Evolutionary conservation across 2,329 filamentous ascomycete genomes (phyloP).

Genomic region (Phialocephala subalpina): DNA sequence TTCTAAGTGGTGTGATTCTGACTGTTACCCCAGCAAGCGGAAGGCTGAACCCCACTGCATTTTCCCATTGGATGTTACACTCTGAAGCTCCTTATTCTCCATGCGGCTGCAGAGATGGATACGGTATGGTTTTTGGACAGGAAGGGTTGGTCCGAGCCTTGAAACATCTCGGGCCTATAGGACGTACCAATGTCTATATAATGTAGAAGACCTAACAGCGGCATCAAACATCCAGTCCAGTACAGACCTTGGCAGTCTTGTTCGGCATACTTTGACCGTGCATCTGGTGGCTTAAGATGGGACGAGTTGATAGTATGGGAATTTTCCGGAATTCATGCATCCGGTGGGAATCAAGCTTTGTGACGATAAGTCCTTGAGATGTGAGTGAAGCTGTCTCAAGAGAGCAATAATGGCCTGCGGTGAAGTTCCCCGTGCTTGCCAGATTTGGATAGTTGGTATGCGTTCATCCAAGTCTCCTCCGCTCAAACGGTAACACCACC

Average conservation of each 20-base stretch:
- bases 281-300: background rate
- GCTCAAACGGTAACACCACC: background rate
- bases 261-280: background rate
- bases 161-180: background rate
- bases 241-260: background rate
- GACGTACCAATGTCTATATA: background rate
- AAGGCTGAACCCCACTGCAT: background rate
- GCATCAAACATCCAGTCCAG: background rate
- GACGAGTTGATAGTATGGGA: slow-evolving; percentile 1
- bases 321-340: slow-evolving; percentile 4
- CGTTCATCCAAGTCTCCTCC: background rate
- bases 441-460: background rate
- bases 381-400: slow-evolving; percentile 2
- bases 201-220: background rate
- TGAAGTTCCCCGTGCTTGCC: background rate
- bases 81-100: background rate
- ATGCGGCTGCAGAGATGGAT: slow-evolving; percentile 2
- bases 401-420: background rate
- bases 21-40: slow-evolving; percentile 3
- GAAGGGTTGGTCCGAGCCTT: background rate
- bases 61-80: background rate
- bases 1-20: slow-evolving; percentile 1
- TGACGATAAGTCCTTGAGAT: slow-evolving; percentile 9
- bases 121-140: background rate
- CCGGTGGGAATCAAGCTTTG: slow-evolving; percentile 5